These are phyloP conservation scores for Hortaea werneckii DNA, from an alignment of 2,329 filamentous ascomycete genomes.

Conservation along the genomic window DNA sequence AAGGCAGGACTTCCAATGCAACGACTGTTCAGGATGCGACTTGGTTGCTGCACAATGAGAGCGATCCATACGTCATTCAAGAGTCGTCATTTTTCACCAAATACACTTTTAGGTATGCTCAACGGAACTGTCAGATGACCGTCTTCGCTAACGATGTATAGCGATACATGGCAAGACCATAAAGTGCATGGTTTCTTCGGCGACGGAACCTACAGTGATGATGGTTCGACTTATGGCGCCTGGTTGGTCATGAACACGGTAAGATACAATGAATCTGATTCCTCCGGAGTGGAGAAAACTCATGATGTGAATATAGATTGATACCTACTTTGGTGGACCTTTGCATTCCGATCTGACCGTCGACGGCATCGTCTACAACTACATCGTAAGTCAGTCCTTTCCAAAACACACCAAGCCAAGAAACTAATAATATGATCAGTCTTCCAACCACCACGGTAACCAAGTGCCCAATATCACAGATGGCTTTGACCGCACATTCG, in stretches of 20 bases:
- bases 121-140: not conserved
- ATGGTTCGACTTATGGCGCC: constrained; percentile 46
- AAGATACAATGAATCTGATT: not conserved
- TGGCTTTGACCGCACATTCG: constrained; percentile 56
- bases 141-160: constrained; percentile 7
- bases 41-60: constrained; percentile 48
- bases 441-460: constrained; percentile 54
- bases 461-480: constrained; percentile 54
- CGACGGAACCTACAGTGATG: constrained; percentile 40
- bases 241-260: constrained; percentile 57
- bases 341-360: constrained; percentile 54
- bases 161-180: constrained; percentile 48
- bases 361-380: constrained; percentile 57
- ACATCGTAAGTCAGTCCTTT: constrained; percentile 33
- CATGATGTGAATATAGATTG: constrained; percentile 12
- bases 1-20: constrained; percentile 1
- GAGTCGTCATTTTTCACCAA: constrained; percentile 56
- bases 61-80: constrained; percentile 44
- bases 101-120: constrained; percentile 44
- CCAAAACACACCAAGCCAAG: not conserved
- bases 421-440: constrained; percentile 9
- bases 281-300: no score
- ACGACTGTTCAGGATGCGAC: constrained; percentile 52
- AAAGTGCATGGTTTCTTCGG: constrained; percentile 47
- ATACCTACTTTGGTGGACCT: constrained; percentile 53